Base-by-base conservation (phyloP, 345 rosid species). In the Raphanus sativus region DNA sequence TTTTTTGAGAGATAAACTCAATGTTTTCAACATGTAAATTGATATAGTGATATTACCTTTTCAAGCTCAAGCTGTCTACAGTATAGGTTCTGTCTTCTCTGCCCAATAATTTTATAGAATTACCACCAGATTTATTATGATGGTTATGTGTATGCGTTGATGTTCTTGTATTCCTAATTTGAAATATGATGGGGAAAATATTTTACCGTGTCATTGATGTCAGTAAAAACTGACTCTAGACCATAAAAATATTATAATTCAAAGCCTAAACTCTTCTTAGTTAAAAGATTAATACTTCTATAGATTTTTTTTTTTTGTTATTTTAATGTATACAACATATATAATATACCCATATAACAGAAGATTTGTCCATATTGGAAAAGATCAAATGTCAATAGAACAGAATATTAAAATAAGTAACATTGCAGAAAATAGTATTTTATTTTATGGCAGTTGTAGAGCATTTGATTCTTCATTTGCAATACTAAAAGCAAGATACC, bases 381-480 rank as follows among this genome's bases (percentile, higher is more conserved):
- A 77, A 30, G 21, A 56, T 64, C 34, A 45, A 65, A 66, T 72
- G 77, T 59, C 63, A 71, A 56, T 33, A 30, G 33, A 70, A 78
- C 48, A 48, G 24, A 78, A 78, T 66, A 73, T 25, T 59, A 6
- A 24, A 65, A 65, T 59, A 38, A 25, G 56, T 62, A 70, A 54
- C 12, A 5, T 16, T 25, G 58, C 71, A 30, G 34, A 52, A 67
- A 36, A 56, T 16, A 36, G 15, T 64, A 28, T 40, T 36, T 36
- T 77, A 34, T 7, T 36, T 52, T 76, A n/a, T 24, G 42, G 73
- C 42, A 45, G 68, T 33, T 40, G 76, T 42, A 38, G 55, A 60
- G 80, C 48, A 77, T 77, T 65, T 58, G 81, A 65, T 77, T 71
- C 81, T 42, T 77, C 62, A 21, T 21, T 70, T 55, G 67, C 30